Percentiles rank a stretch among this genome's conserved stretches.
phyloP scores from a whole-genome alignment of 306 rosid species.

The Glycine latifolia region DNA sequence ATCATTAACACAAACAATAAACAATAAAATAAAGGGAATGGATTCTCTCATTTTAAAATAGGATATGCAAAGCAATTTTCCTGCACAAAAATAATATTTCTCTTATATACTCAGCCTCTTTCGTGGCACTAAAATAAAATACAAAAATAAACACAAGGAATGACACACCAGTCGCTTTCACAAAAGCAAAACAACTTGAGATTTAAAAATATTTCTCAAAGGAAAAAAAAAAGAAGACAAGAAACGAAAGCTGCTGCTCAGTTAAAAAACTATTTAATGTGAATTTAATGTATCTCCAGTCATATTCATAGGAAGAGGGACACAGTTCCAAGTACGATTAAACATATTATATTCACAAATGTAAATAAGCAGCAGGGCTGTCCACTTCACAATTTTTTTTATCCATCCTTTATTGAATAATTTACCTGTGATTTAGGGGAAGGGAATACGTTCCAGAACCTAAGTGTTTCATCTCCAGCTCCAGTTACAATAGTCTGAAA shows the following conservation, averaged over 20 bases:
- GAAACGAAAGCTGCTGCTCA: neutral
- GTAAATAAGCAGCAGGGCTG: conserved; percentile 17
- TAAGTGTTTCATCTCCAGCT: conserved; percentile 99
- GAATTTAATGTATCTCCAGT: neutral
- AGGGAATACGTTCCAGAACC: conserved; percentile 98
- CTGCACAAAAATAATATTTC: neutral
- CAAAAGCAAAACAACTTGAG: conserved; percentile 5
- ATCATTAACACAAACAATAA: neutral
- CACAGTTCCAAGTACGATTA: conserved; percentile 6
- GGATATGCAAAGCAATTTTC: conserved; percentile 7
- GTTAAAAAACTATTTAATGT: conserved; percentile 9
- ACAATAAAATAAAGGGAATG: conserved; percentile 19
- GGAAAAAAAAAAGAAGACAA: neutral
- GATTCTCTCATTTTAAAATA: neutral
- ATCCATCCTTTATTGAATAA: conserved; percentile 26
- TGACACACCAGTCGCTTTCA: conserved; percentile 11
- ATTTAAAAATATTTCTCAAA: conserved; percentile 5
- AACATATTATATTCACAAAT: conserved; percentile 34
- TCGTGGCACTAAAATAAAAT: conserved; percentile 1
- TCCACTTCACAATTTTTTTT: neutral
- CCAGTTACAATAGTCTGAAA: conserved; percentile 98
- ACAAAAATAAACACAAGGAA: neutral
- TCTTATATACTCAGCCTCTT: neutral
- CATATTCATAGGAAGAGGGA: neutral
- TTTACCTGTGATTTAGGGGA: conserved; percentile 98